Base-by-base conservation (phyloP, 129 eudicot species). In the Tagetes erecta region DNA sequence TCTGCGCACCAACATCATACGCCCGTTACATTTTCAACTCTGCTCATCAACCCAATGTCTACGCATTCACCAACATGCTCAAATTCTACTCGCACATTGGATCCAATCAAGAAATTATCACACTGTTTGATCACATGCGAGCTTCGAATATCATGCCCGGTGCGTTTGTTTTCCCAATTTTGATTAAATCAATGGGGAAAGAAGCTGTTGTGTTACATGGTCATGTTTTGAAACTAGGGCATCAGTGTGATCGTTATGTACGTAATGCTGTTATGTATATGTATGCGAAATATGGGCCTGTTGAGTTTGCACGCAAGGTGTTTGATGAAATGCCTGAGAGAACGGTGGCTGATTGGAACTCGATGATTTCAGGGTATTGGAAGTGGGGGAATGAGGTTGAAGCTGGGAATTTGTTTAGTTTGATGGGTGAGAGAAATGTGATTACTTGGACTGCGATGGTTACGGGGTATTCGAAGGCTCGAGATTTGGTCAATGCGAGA, bases 401-500 rank as follows among this genome's bases (percentile, higher is more conserved):
- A 71, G 97, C 97, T 27, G 69, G 62, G 60, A 55, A 64, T 36
- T 57, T 92, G 87, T 92, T 92, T 84, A 78, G 55, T 49, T 35
- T 80, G 56, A 87, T 89, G 96, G 84, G 84, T 63, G 83, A 78
- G 66, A 92, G 75, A 80, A 89, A 89, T 80, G 91, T 87, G 70
- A 71, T 92, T 64, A 85, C 89, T 40, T 89, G 97, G 97, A 92
- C 96, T 63, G 81, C 88, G 0, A 92, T 92, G 97, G 87, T 92
- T 64, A 85, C 86, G 1, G 97, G 96, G 60, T 92, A 71, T 76
- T 80, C 94, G 2, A 87, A 77, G 57, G 57, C 64, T 30, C 81
- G 80, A 52, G 87, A 92, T 78, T 74, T 89, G 80, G 84, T 45
- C 77, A 78, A 46, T 53, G 97, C 96, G 0, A 84, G 91, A 84